A percentile compares a stretch with the other conserved stretches of the same genome.
Evolutionary conservation across 2,329 filamentous ascomycete genomes (phyloP).

Genomic region (Neofusicoccum sp.): DNA sequence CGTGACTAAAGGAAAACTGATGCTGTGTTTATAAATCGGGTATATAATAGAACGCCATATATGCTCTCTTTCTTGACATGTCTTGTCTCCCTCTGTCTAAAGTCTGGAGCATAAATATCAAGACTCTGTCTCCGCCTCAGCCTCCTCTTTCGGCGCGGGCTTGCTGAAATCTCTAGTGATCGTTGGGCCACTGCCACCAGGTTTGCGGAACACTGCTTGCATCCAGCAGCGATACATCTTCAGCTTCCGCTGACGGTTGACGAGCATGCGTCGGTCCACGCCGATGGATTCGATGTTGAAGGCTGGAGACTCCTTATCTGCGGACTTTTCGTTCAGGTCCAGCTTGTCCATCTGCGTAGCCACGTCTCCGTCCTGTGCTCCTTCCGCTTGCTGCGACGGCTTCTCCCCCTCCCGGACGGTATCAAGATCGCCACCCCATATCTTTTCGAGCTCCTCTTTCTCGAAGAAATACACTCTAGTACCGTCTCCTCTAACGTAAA

Average conservation of each 20-base stretch:
- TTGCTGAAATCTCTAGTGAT: not conserved
- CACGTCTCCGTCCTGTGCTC: constrained; percentile 22
- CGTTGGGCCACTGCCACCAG: constrained; percentile 23
- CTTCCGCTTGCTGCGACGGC: not conserved
- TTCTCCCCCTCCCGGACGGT: not conserved
- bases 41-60: constrained; percentile 8
- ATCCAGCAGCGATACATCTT: constrained; percentile 99
- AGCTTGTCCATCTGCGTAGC: constrained; percentile 24
- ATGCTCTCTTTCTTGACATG: not conserved
- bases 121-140: not conserved
- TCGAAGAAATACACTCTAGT: constrained; percentile 98
- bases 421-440: constrained; percentile 62
- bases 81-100: not conserved
- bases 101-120: not conserved
- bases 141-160: not conserved
- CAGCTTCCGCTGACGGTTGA: constrained; percentile 83
- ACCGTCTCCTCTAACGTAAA: constrained; percentile 92
- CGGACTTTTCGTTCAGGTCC: not conserved
- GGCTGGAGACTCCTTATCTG: constrained; percentile 27
- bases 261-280: constrained; percentile 82
- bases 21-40: not conserved
- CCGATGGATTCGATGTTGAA: constrained; percentile 76
- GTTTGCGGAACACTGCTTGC: constrained; percentile 76
- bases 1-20: not conserved
- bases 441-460: constrained; percentile 71